A percentile compares a stretch with the other conserved stretches of the same genome.
Conservation (phyloP, 176 grass and related monocot species). For the Rhynchospora tenuis region DNA sequence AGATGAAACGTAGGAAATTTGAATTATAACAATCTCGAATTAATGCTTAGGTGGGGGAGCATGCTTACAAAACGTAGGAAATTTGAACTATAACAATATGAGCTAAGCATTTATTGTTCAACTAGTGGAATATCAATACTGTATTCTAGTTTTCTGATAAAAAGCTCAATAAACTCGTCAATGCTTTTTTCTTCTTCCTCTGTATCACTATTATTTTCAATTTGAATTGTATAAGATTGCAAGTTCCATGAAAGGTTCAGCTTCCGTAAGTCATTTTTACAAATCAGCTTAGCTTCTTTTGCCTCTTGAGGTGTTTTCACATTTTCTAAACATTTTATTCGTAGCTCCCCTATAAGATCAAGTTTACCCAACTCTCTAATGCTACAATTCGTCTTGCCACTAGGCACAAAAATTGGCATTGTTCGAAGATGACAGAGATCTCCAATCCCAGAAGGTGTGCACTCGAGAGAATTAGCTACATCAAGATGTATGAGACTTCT, state of each 20-base stretch:
- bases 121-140: neutral
- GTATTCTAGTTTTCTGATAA: neutral
- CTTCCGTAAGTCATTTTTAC: neutral
- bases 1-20: too few species aligned
- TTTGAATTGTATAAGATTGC: neutral
- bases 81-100: too few species aligned
- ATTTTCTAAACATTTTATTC: neutral
- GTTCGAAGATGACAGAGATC: neutral
- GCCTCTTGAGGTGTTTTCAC: neutral
- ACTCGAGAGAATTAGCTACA: neutral
- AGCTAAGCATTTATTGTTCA: too few species aligned
- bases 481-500: neutral
- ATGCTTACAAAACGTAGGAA: too few species aligned
- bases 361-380: neutral
- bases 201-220: neutral
- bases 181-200: neutral
- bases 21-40: too few species aligned
- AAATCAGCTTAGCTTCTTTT: neutral
- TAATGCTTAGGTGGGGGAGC: too few species aligned
- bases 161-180: neutral
- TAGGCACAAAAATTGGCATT: neutral
- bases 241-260: neutral
- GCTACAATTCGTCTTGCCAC: constrained; percentile 2
- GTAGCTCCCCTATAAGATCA: neutral
- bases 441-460: neutral